Percentiles rank a stretch among this genome's conserved stretches.
phyloP scores from a whole-genome alignment of 1,284 basidiomycete species.

The Fistulina hepatica region DNA sequence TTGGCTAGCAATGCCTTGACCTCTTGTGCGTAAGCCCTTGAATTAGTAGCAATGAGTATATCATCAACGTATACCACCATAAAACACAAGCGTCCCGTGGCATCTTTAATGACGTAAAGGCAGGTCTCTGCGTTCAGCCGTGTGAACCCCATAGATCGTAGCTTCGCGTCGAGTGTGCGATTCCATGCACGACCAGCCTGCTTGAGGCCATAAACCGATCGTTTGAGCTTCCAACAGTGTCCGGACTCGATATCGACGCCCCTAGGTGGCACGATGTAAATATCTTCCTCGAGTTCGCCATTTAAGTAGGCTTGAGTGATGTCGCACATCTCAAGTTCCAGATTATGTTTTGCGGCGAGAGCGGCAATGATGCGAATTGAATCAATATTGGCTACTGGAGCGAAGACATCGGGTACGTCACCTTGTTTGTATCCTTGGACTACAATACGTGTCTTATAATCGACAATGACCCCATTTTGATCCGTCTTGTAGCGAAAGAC shows the following conservation, averaged over 20 bases:
- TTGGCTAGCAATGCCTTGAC: constrained; percentile 13
- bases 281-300: constrained; percentile 14
- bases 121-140: constrained; percentile 17
- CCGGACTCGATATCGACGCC: constrained; percentile 12
- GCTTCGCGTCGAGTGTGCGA: constrained; percentile 11
- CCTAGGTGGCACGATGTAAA: constrained; percentile 14
- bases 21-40: constrained; percentile 11
- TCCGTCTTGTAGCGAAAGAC: constrained; percentile 6
- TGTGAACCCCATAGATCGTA: constrained; percentile 15
- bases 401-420: constrained; percentile 24
- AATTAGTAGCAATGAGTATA: constrained; percentile 13
- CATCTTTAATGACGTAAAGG: constrained; percentile 15
- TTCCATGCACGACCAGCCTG: constrained; percentile 19
- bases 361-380: constrained; percentile 24
- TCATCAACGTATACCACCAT: constrained; percentile 19
- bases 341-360: constrained; percentile 20
- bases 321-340: constrained; percentile 26
- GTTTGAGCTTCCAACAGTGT: constrained; percentile 13
- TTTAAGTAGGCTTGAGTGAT: constrained; percentile 25
- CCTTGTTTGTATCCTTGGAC: constrained; percentile 13
- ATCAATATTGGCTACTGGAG: constrained; percentile 22
- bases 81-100: constrained; percentile 10
- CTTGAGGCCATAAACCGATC: constrained; percentile 17
- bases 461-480: constrained; percentile 10
- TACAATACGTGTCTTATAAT: constrained; percentile 13